A percentile compares a stretch with the other conserved stretches of the same genome.
phyloP scores from a whole-genome alignment of 73 alveolate genomes.

The Paramecium sonneborni region DNA sequence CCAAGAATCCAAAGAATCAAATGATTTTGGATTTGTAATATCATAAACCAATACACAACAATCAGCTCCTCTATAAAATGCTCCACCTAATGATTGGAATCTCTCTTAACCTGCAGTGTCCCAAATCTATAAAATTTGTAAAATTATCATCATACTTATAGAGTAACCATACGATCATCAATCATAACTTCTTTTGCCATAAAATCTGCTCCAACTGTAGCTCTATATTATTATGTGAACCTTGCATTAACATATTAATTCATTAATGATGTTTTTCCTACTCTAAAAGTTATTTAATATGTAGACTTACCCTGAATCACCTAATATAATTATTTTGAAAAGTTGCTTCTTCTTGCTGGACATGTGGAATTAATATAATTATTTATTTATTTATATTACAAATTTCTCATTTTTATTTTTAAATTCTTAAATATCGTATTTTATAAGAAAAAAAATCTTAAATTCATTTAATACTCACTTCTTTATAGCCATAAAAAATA shows the following conservation, averaged over 20 bases:
- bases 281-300: slow-evolving; percentile 65
- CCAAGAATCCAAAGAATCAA: slow-evolving; percentile 95
- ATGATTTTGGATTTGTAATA: slow-evolving; percentile 86
- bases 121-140: slow-evolving; percentile 77
- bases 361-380: slow-evolving; percentile 64
- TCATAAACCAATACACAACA: slow-evolving; percentile 96
- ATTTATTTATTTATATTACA: background rate
- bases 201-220: slow-evolving; percentile 99
- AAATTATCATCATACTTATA: slow-evolving; percentile 86
- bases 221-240: slow-evolving; percentile 87
- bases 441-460: background rate
- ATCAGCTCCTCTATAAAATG: slow-evolving; percentile 99
- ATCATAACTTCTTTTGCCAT: slow-evolving; percentile 89
- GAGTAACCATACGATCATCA: slow-evolving; percentile 91
- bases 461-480: background rate
- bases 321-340: slow-evolving; percentile 93
- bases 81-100: slow-evolving; percentile 93
- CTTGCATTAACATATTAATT: slow-evolving; percentile 87
- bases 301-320: slow-evolving; percentile 87
- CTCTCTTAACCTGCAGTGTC: slow-evolving; percentile 81
- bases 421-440: background rate
- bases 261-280: slow-evolving; percentile 95
- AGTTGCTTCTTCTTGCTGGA: slow-evolving; percentile 92
- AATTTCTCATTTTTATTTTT: background rate
- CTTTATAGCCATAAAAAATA: background rate